Evolutionary conservation across 441 rosid species (phyloP).

Genomic region (Biscutella auriculata): DNA sequence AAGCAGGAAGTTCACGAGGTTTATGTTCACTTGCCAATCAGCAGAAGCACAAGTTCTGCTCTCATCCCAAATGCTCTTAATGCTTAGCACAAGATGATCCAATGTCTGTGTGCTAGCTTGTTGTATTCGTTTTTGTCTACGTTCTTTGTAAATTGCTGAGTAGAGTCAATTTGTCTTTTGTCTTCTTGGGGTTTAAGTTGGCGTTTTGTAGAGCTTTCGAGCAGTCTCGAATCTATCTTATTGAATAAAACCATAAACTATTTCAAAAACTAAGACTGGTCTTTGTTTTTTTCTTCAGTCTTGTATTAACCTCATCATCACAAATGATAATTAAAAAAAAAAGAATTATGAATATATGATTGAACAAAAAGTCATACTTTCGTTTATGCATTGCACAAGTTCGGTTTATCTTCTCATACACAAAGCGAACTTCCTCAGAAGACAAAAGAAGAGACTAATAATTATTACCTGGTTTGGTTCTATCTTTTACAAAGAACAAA

Average conservation of each 20-base stretch:
- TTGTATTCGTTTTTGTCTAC: slow-evolving; percentile 9
- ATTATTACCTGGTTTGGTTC: slow-evolving; percentile 22
- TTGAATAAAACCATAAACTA: too few species aligned
- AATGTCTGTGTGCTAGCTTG: neutral
- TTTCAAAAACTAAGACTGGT: too few species aligned
- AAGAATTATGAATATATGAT: neutral
- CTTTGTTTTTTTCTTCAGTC: too few species aligned
- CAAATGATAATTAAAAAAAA: too few species aligned
- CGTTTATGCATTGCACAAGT: slow-evolving; percentile 9
- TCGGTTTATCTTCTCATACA: slow-evolving; percentile 1
- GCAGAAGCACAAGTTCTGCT: slow-evolving; percentile 42
- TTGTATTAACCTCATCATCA: too few species aligned
- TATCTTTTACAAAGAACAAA: slow-evolving; percentile 17
- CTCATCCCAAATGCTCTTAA: slow-evolving; percentile 21
- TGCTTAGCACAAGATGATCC: slow-evolving; percentile 13
- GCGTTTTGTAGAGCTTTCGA: slow-evolving; percentile 8
- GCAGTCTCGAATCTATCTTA: neutral
- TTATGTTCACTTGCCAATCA: slow-evolving; percentile 54
- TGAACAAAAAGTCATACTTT: neutral
- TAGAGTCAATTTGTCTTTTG: slow-evolving; percentile 8
- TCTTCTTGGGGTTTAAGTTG: slow-evolving; percentile 2
- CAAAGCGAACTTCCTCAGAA: slow-evolving; percentile 19
- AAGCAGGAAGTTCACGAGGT: slow-evolving; percentile 80
- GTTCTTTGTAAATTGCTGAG: slow-evolving; percentile 21
- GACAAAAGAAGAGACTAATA: slow-evolving; percentile 33